Evolutionary conservation across 1,284 basidiomycete species (phyloP).

Genomic region (Puccinia triticina): DNA sequence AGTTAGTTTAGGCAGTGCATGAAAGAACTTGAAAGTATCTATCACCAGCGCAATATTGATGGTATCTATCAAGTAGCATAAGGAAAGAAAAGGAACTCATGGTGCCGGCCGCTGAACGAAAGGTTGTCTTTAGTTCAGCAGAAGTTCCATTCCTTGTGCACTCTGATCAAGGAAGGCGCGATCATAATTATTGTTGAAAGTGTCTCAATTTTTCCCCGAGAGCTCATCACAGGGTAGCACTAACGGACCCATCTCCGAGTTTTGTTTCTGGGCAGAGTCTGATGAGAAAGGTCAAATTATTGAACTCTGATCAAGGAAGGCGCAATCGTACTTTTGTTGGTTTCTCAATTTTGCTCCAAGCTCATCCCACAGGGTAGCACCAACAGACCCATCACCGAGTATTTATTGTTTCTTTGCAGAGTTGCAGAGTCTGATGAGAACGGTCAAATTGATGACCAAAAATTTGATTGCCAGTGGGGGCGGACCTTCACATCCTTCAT

Average conservation of each 20-base stretch:
- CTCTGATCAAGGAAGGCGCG: too few relatives aligned
- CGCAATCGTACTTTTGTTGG: slow-evolving; percentile 27
- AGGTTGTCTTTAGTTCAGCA: slow-evolving; percentile 87
- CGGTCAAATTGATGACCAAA: slow-evolving; percentile 37
- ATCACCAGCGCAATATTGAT: slow-evolving; percentile 79
- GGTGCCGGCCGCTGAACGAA: slow-evolving; percentile 81
- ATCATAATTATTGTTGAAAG: too few relatives aligned
- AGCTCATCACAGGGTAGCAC: too few relatives aligned
- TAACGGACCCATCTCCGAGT: too few relatives aligned
- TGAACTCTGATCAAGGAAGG: slow-evolving; percentile 67
- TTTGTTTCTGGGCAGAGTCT: too few relatives aligned
- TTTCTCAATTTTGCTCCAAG: neutral
- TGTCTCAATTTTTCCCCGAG: too few relatives aligned
- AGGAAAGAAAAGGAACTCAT: slow-evolving; percentile 71
- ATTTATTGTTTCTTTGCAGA: neutral
- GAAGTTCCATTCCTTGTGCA: slow-evolving; percentile 83
- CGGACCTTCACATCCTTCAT: neutral
- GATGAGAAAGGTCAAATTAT: too few relatives aligned
- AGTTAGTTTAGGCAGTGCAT: slow-evolving; percentile 63
- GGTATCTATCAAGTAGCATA: slow-evolving; percentile 66
- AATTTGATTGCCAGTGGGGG: slow-evolving; percentile 11
- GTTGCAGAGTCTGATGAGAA: slow-evolving; percentile 39
- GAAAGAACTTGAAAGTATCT: slow-evolving; percentile 84
- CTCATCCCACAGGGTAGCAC: neutral
- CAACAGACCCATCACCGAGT: neutral